Evolutionary conservation across 2,329 filamentous ascomycete species (phyloP).

Genomic region (Ceratocystis eucalypticola): DNA sequence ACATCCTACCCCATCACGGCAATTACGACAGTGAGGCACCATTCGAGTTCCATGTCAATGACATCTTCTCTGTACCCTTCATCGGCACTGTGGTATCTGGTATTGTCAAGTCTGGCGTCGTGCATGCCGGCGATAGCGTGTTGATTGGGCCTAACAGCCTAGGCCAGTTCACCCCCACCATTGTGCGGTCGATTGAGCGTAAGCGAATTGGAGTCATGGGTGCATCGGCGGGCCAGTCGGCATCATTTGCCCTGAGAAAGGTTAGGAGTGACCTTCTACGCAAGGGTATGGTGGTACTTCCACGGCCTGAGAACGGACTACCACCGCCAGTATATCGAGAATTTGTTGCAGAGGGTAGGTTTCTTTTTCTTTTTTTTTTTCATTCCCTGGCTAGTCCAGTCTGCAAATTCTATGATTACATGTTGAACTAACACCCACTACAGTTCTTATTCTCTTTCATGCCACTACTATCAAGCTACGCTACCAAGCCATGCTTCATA

Average conservation of each 20-base stretch:
- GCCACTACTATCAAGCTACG: constrained; percentile 93
- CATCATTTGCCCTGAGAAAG: constrained; percentile 78
- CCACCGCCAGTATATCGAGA: constrained; percentile 58
- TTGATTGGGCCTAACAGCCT: constrained; percentile 81
- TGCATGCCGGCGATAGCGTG: constrained; percentile 82
- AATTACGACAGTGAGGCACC: constrained; percentile 78
- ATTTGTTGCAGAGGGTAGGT: constrained; percentile 61
- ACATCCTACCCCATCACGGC: constrained; percentile 87
- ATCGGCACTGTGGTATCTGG: constrained; percentile 93
- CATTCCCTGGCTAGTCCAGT: not conserved
- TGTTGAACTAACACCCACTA: not conserved
- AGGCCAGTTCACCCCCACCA: constrained; percentile 77
- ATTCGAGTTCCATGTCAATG: constrained; percentile 92
- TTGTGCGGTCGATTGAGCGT: constrained; percentile 82
- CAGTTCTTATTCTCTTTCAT: constrained; percentile 84
- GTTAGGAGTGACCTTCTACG: constrained; percentile 82
- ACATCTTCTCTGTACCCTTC: constrained; percentile 95
- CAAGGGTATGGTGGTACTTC: constrained; percentile 94
- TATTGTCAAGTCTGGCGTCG: constrained; percentile 74
- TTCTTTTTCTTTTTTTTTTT: constrained; percentile 8
- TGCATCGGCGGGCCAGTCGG: constrained; percentile 82
- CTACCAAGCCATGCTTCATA: constrained; percentile 97
- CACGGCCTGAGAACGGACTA: constrained; percentile 57
- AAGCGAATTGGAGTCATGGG: constrained; percentile 83
- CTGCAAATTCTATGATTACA: not conserved